Conservation (phyloP, 352 stramenopile species). For the Phytophthora foliorum region DNA sequence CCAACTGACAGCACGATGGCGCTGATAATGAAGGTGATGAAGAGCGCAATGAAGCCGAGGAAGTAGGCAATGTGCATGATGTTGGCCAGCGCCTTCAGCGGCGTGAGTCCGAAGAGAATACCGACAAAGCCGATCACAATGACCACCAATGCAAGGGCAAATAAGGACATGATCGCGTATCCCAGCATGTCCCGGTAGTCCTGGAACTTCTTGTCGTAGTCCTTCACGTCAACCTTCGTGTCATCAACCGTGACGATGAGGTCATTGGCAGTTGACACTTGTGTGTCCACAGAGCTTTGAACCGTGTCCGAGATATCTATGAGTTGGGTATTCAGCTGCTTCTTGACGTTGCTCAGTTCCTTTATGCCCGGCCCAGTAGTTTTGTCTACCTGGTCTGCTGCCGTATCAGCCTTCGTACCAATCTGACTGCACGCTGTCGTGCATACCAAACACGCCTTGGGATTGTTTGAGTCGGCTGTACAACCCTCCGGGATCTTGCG, state of each 20-base stretch:
- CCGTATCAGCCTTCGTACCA: conserved; percentile 35
- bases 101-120: conserved; percentile 72
- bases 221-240: conserved; percentile 38
- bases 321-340: conserved; percentile 49
- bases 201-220: conserved; percentile 50
- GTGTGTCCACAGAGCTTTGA: conserved; percentile 44
- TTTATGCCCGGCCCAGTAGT: conserved; percentile 49
- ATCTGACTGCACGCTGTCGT: conserved; percentile 37
- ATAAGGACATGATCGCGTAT: conserved; percentile 59
- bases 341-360: conserved; percentile 43
- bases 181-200: conserved; percentile 51
- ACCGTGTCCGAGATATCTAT: conserved; percentile 49
- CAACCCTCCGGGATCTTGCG: conserved; percentile 48
- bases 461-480: background rate
- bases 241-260: conserved; percentile 47
- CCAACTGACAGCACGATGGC: conserved; percentile 62
- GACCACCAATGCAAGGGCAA: conserved; percentile 61
- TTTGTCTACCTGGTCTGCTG: conserved; percentile 44
- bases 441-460: conserved; percentile 52
- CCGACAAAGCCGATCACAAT: conserved; percentile 69
- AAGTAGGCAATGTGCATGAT: conserved; percentile 83
- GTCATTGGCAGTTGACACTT: conserved; percentile 37
- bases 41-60: conserved; percentile 70
- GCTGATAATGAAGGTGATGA: conserved; percentile 73
- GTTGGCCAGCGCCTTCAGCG: conserved; percentile 66